Evolutionary conservation across 208 protist species (phyloP).

Genomic region (Tritrichomonas musculus): DNA sequence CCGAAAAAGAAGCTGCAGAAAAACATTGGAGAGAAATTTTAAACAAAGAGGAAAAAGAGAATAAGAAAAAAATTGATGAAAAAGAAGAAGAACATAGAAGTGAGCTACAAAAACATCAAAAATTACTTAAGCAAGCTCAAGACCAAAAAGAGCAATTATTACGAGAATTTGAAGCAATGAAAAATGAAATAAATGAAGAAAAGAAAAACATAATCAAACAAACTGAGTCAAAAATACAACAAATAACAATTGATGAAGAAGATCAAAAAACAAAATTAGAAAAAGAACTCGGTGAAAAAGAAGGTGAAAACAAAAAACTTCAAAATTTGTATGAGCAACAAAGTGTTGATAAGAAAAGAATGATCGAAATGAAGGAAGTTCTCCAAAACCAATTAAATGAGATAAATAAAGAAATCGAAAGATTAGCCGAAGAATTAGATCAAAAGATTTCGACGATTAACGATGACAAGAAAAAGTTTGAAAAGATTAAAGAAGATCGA

Average conservation of each 20-base stretch:
- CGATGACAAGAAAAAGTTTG: neutral
- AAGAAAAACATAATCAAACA: neutral
- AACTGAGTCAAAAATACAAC: neutral
- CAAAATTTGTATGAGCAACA: neutral
- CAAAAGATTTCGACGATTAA: neutral
- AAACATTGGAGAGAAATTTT: neutral
- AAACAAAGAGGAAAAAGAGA: neutral
- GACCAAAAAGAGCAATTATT: neutral
- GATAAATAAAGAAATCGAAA: neutral
- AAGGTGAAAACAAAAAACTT: neutral
- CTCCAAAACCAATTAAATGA: neutral
- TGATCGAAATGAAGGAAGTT: neutral
- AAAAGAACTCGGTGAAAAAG: neutral
- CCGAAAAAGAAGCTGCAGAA: neutral
- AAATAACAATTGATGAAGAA: neutral
- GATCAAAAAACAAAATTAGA: neutral
- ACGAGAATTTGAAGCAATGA: slow-evolving; percentile 5
- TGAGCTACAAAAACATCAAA: neutral
- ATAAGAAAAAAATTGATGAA: neutral
- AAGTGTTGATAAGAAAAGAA: neutral
- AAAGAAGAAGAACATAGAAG: neutral
- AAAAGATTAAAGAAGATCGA: neutral
- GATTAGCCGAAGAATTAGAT: neutral
- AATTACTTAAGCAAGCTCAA: neutral
- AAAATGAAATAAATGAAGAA: neutral